Base-by-base conservation (phyloP, 2,329 filamentous ascomycete genomes). In the Beauveria rudraprayagi region DNA sequence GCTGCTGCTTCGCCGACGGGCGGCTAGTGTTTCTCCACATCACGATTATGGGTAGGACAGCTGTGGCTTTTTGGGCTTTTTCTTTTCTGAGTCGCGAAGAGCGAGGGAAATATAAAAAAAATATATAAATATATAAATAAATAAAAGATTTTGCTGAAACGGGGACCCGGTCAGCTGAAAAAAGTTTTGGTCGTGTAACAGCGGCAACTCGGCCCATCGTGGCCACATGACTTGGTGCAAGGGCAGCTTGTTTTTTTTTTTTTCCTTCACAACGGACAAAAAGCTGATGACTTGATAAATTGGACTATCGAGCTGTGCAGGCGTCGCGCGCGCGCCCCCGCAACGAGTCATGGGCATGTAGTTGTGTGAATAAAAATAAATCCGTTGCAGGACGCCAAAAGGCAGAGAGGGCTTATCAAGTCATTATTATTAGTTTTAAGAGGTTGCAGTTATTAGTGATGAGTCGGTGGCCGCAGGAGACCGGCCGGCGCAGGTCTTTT, bases 161-260 rank as follows among this genome's bases (percentile, higher is more conserved):
- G 24, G 4, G 9, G 9, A 57, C 55, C 19, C 16, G 55, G 55
- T 57, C 55, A 50, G 55, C 55, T 57, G 55, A 50, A 57, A 50
- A 41, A 41, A 14, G 11, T 1, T 26, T 17, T 19, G 40, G 24
- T 46, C 41, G 53, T 28, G 14, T 41, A 11, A 46, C 44, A 14
- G 55, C 24, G 55, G 44, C 28, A 50, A 34, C 30, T 48, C 28
- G 30, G 44, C 16, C 55, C 17, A 26, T 19, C 30, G 11, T 41
- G 19, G 55, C 30, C 55, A 57, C 55, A 57, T 57, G 55, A 57
- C 55, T 34, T 40, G 43, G 28, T 40, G 43, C 40, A 22, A 10
- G 34, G 8, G 34, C 14, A 43, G 5, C 9, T 26, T 43, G 41
- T 40, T n/a, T 30, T 5, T n/a, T n/a, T n/a, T n/a, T n/a, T n/a